Evolutionary conservation across 345 rosid genomes (phyloP), one percentile per base, ranked within the genome.

Genomic region (Draba incana): DNA sequence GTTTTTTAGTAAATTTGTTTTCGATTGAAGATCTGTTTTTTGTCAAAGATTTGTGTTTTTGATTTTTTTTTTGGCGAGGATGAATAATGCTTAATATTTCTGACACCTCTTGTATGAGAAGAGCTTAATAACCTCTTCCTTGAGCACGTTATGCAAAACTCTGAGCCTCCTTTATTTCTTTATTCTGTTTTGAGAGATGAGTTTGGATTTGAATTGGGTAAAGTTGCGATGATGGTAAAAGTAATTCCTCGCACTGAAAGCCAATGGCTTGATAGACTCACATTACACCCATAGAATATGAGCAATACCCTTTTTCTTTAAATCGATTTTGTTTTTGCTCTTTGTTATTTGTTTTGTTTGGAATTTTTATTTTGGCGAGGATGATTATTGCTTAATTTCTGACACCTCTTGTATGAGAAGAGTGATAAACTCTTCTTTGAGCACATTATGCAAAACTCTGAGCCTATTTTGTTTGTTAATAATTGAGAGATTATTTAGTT

Each of bases 91-190:
- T 67, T 54, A 54, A 75, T 66, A 66, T 75, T 75, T 75, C 78
- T 75, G 74, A 75, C 78, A 68, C 78, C 78, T 75, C 78, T 75
- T 75, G 74, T 75, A 62, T 75, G 78, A 75, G 78, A 75, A 75
- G 78, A 75, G 78, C 2, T 16, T 56, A 20, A n/a, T n/a, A n/a
- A n/a, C n/a, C 78, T 75, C 78, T 75, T n/a, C n/a, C 0, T 39
- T 75, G 78, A 75, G 78, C 78, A 68, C 10, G 68, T 68, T 75
- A 75, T 30, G 78, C 74, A 61, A 61, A n/a, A 38, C 35, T 55
- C 78, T 75, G 78, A 68, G 78, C 78, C 78, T 43, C 0, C 2
- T 2, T 0, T 56, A 20, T n/a, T n/a, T n/a, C n/a, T n/a, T n/a
- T n/a, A n/a, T 28, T 28, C 30, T 4, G n/a, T 10, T 31, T 35